phyloP scores from a whole-genome alignment of 768 basidiomycete genomes.

The Russula lepida region DNA sequence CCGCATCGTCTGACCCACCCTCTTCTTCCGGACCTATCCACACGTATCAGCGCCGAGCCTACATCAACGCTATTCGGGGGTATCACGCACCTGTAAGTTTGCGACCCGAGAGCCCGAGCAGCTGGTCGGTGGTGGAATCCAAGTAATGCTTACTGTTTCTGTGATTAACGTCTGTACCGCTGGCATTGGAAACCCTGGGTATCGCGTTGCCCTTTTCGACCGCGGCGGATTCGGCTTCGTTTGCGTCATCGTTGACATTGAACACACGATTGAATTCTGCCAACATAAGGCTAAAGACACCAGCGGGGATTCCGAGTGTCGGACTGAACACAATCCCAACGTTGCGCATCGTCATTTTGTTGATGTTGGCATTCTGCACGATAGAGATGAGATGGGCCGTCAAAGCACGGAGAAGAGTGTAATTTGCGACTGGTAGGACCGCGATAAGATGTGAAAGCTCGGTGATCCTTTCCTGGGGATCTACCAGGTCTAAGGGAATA shows the following conservation, averaged over 20 bases:
- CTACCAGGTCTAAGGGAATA: constrained; percentile 62
- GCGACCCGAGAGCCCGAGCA: constrained; percentile 72
- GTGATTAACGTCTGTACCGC: constrained; percentile 39
- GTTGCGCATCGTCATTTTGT: constrained; percentile 99
- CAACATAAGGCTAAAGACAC: constrained; percentile 91
- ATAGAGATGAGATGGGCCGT: constrained; percentile 93
- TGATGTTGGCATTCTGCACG: constrained; percentile 79
- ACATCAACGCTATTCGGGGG: constrained; percentile 1
- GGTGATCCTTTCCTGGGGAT: constrained; percentile 77
- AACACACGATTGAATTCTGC: constrained; percentile 91
- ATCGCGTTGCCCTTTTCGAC: constrained; percentile 8
- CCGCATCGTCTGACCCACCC: constrained; percentile 57
- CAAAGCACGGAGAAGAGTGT: constrained; percentile 86
- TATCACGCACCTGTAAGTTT: constrained; percentile 49
- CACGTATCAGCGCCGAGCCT: constrained; percentile 29
- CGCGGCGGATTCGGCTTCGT: constrained; percentile 12
- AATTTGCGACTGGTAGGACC: constrained; percentile 84
- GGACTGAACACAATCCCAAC: constrained; percentile 98
- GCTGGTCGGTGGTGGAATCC: constrained; percentile 72
- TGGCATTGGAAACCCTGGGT: constrained; percentile 12
- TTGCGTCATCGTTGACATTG: constrained; percentile 53
- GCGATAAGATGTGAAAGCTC: constrained; percentile 85
- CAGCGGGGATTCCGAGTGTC: constrained; percentile 95
- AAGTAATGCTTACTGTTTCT: constrained; percentile 82
- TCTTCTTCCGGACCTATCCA: constrained; percentile 40